Base-by-base conservation (phyloP, 2,329 filamentous ascomycete genomes). In the Aspergillus quadrilineatus region DNA sequence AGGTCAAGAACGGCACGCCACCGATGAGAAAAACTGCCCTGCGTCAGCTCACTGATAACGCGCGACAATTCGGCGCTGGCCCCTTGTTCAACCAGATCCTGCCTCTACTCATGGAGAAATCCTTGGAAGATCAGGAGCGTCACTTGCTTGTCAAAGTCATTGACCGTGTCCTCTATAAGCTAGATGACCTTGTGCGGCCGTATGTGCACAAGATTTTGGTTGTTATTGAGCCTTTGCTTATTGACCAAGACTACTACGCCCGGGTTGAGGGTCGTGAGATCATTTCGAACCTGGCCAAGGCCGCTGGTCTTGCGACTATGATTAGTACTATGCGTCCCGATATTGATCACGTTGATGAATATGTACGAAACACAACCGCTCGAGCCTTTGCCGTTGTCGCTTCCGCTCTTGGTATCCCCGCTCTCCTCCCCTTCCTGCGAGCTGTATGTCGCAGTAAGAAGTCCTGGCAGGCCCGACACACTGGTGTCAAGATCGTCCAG, bases 121-220 rank as follows among this genome's bases (percentile, higher is more conserved):
- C 91, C 0, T 79, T 99, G 15, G 95, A 99, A 74, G 94, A 99
- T 62, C 94, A 99, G 74, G 94, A 99, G 74, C 92, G 94, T 52
- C 94, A 99, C 82, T 80, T 99, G 75, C 84, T 99, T 29, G 95
- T 99, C 79, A 99, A 99, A 79, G 95, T 99, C 67, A 97, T 99
- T 69, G 95, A 99, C 73, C 89, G 94, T 76, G 92, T 99, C 58
- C 85, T 99, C 6, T 99, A 97, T 83, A 99, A 99, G 79, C 85
- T 99, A 26, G 94, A 97, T 71, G 94, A 99, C 67, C 83, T 97
- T 63, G 94, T 99, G 53, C 86, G 94, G 41, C 94, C 94, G 22
- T 99, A 93, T 63, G 93, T 96, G 14, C 95, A 99, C 80, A 97
- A 97, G 79, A 99, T 99, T 60, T 77, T 99, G 56, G 94, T 99